phyloP scores from a whole-genome alignment of 2,329 filamentous ascomycete genomes.

The Hymenoscyphus fructigenus region DNA sequence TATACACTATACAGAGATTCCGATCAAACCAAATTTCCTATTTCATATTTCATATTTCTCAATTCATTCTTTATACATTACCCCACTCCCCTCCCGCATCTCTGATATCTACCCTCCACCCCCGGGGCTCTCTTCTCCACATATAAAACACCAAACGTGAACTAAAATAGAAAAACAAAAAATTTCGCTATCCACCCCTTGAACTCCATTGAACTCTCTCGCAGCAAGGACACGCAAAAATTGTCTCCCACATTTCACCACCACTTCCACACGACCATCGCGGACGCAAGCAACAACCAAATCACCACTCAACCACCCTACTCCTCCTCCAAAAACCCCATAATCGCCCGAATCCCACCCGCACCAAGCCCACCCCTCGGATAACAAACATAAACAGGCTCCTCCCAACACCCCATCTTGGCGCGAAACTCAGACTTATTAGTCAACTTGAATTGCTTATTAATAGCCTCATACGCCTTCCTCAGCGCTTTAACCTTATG shows the following conservation, averaged over 20 bases:
- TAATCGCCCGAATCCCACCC: conserved; percentile 77
- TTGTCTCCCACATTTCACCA: no score
- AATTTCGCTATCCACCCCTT: no score
- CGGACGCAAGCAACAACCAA: background rate
- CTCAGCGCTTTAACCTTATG: conserved; percentile 78
- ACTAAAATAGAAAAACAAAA: no score
- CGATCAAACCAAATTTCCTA: no score
- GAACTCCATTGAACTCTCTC: no score
- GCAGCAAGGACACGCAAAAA: background rate
- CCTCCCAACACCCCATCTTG: conserved; percentile 83
- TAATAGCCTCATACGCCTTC: conserved; percentile 78
- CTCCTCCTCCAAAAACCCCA: conserved; percentile 85
- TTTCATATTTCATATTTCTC: no score
- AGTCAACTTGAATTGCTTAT: conserved; percentile 77
- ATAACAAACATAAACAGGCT: conserved; percentile 87
- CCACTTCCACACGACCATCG: background rate
- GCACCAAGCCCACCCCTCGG: conserved; percentile 82
- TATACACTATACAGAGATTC: no score
- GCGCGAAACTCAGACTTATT: conserved; percentile 87
- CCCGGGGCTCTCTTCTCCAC: no score
- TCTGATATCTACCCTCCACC: no score
- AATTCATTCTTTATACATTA: no score
- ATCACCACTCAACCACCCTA: conserved; percentile 2
- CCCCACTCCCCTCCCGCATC: no score
- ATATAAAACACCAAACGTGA: no score